A percentile compares a stretch with the other conserved stretches of the same genome.
phyloP scores from a whole-genome alignment of 352 stramenopile genomes.

The Phytophthora gonapodyides region DNA sequence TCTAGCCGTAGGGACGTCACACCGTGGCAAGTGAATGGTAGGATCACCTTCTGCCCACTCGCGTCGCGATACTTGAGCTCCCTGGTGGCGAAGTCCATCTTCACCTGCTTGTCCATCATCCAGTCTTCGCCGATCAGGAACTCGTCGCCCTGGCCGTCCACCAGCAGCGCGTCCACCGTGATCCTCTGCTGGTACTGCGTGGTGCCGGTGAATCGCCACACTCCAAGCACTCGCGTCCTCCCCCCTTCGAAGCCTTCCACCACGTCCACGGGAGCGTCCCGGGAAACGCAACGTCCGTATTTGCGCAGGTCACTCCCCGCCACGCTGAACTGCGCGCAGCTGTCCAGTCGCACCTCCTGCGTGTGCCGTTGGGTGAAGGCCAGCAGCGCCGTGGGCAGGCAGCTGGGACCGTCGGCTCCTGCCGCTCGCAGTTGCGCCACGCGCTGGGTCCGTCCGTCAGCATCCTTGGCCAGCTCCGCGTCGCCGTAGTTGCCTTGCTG shows the following conservation, averaged over 20 bases:
- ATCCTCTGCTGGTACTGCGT: slow-evolving; percentile 10
- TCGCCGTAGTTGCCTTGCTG: slow-evolving; percentile 5
- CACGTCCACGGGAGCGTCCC: slow-evolving; percentile 5
- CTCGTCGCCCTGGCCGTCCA: slow-evolving; percentile 6
- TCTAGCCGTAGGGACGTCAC: no score
- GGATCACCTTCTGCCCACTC: background rate
- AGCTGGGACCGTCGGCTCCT: background rate
- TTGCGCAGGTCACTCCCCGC: background rate
- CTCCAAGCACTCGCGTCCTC: background rate
- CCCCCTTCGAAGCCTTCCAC: slow-evolving; percentile 21
- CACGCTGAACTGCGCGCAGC: background rate
- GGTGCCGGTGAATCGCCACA: slow-evolving; percentile 3
- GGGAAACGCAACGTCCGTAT: background rate
- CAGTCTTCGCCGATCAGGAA: slow-evolving; percentile 20
- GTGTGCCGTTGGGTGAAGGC: background rate
- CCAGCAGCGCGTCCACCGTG: slow-evolving; percentile 2
- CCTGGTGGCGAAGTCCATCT: slow-evolving; percentile 12
- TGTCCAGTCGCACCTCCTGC: slow-evolving; percentile 12
- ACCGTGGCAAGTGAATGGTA: no score
- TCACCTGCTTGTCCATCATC: slow-evolving; percentile 6
- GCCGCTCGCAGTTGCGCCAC: slow-evolving; percentile 4
- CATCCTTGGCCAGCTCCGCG: background rate
- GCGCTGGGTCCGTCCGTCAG: background rate
- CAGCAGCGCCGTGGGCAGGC: slow-evolving; percentile 10
- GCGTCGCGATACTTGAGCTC: slow-evolving; percentile 5